These are phyloP conservation scores for Fusarium pseudocircinatum DNA, from an alignment of 2,329 filamentous ascomycete species.

Conservation along the genomic window DNA sequence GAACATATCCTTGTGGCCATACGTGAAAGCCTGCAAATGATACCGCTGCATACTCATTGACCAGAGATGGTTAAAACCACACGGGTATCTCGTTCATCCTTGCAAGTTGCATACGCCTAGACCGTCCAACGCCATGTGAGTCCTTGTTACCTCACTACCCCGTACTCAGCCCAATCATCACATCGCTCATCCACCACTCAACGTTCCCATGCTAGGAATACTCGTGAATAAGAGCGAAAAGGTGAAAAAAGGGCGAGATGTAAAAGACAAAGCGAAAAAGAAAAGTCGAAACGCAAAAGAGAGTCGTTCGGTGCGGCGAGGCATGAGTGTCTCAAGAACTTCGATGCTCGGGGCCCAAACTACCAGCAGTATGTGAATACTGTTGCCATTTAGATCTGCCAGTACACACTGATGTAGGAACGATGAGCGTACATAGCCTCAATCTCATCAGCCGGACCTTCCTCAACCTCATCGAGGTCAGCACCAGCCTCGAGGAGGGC, in stretches of 20 bases:
- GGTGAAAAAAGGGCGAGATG: accelerated
- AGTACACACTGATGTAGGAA: neutral
- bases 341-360: neutral
- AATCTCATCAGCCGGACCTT: neutral
- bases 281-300: neutral
- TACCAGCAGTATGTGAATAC: too few species aligned
- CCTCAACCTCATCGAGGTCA: neutral
- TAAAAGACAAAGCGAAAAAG: neutral
- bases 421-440: neutral
- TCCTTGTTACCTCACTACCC: neutral
- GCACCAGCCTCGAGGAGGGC: neutral
- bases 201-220: neutral
- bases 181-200: neutral
- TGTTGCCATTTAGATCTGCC: neutral
- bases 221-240: neutral
- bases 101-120: neutral
- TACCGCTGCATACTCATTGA: too few species aligned
- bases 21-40: neutral
- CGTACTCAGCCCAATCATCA: neutral
- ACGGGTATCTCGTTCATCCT: neutral
- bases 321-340: neutral
- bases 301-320: accelerated
- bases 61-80: neutral
- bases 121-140: neutral
- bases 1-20: neutral